phyloP scores from a whole-genome alignment of 225 moss, liverwort and hornwort genomes.

The Polytrichum commune region DNA sequence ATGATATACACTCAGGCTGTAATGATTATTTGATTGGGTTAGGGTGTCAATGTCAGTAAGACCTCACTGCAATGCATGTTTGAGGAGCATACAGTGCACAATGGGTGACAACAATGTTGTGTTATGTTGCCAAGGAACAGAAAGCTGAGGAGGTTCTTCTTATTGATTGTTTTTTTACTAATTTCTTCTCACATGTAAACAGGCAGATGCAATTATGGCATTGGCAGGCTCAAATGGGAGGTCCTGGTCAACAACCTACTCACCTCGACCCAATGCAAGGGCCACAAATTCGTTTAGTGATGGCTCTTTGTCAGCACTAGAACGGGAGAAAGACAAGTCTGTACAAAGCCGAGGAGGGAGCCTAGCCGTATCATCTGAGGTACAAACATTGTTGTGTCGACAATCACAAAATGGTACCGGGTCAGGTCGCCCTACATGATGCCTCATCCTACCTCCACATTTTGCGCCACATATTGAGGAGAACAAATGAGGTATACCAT shows the following conservation, averaged over 20 bases:
- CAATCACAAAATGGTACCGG: slow-evolving; percentile 69
- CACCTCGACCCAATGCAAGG: slow-evolving; percentile 68
- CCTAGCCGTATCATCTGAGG: slow-evolving; percentile 44
- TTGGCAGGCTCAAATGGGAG: slow-evolving; percentile 91
- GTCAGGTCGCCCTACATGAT: slow-evolving; percentile 45
- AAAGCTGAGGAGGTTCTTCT: slow-evolving; percentile 6
- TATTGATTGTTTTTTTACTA: background rate
- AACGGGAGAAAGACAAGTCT: slow-evolving; percentile 70
- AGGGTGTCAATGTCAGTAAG: background rate
- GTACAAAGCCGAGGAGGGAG: slow-evolving; percentile 65
- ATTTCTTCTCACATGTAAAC: background rate
- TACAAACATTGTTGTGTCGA: slow-evolving; percentile 79
- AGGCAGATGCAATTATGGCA: slow-evolving; percentile 87
- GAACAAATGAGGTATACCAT: too few relatives aligned
- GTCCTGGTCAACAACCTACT: slow-evolving; percentile 96
- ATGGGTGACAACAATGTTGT: too few relatives aligned
- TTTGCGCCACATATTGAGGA: too few relatives aligned
- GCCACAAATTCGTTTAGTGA: slow-evolving; percentile 77
- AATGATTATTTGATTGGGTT: slow-evolving; percentile 6
- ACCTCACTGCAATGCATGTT: too few relatives aligned
- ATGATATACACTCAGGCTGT: background rate
- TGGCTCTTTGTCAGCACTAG: slow-evolving; percentile 72
- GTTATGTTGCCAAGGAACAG: too few relatives aligned
- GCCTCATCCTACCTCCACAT: background rate
- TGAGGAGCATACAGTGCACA: too few relatives aligned